Evolutionary conservation across 164 flowering plant genomes (phyloP).

Genomic region (Litsea cubeba): DNA sequence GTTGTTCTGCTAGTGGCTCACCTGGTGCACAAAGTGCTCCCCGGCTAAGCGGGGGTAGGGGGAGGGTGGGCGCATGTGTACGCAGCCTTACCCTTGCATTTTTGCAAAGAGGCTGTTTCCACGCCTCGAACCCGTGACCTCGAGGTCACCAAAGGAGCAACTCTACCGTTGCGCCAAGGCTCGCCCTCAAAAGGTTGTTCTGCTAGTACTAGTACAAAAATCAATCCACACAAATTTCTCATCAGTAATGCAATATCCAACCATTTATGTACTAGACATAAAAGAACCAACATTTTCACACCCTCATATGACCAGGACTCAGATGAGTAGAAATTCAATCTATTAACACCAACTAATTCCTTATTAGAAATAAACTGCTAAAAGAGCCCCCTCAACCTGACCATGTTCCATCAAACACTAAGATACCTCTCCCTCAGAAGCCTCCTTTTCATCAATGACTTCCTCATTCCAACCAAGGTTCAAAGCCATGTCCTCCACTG

Average conservation of each 20-base stretch:
- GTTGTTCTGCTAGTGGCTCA: background rate
- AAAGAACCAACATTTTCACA: background rate
- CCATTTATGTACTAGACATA: background rate
- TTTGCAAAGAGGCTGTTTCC: too few relatives aligned
- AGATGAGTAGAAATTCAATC: background rate
- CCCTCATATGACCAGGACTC: background rate
- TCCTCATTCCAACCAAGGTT: conserved; percentile 52
- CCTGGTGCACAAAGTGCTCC: too few relatives aligned
- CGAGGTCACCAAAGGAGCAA: too few relatives aligned
- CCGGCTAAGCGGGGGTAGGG: too few relatives aligned
- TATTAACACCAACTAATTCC: background rate
- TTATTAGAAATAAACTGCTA: background rate
- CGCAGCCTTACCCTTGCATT: too few relatives aligned
- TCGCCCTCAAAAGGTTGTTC: background rate
- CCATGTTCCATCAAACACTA: background rate
- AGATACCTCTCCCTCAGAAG: background rate
- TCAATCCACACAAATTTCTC: background rate
- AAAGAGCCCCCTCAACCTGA: background rate
- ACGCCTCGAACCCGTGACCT: too few relatives aligned
- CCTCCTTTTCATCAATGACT: conserved; percentile 5
- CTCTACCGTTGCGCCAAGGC: too few relatives aligned
- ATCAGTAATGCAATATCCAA: background rate
- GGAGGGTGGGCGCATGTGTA: too few relatives aligned
- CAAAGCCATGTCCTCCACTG: conserved; percentile 82
- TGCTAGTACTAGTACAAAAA: background rate